Percentiles rank a stretch among this genome's conserved stretches.
Conservation (phyloP, 1,139 yeast genomes). For the Torulaspora pretoriensis region DNA sequence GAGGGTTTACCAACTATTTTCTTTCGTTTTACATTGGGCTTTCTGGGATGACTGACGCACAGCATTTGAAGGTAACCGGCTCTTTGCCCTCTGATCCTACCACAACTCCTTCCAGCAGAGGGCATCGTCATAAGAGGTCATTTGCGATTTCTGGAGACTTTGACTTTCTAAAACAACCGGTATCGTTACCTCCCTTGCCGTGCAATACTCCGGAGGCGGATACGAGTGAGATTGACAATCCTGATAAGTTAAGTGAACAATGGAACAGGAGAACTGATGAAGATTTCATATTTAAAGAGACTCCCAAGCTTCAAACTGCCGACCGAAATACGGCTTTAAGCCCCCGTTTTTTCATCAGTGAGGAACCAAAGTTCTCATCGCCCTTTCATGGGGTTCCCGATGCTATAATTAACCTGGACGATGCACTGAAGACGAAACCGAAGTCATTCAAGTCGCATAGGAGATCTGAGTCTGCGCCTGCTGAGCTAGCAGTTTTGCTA, state of each 20-base stretch:
- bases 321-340: conserved; percentile 14
- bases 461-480: conserved; percentile 50
- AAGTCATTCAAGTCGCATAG: conserved; percentile 38
- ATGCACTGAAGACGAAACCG: conserved; percentile 42
- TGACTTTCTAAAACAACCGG: conserved; percentile 38
- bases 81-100: conserved; percentile 5
- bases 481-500: conserved; percentile 36
- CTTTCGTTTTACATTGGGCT: conserved; percentile 9
- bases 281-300: not conserved
- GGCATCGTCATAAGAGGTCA: conserved; percentile 64
- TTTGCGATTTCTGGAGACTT: conserved; percentile 74
- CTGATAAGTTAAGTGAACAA: not conserved
- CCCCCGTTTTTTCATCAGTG: conserved; percentile 34
- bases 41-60: conserved; percentile 14
- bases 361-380: conserved; percentile 33
- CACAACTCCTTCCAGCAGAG: conserved; percentile 36
- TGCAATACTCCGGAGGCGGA: conserved; percentile 5
- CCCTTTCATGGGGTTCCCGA: conserved; percentile 47
- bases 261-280: not conserved
- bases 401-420: conserved; percentile 61
- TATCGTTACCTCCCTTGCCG: conserved; percentile 14
- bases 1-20: conserved; percentile 11
- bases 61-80: conserved; percentile 12
- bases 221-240: not conserved
- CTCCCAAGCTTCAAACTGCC: conserved; percentile 1